These are phyloP conservation scores for Gloeopeniophorella convolvens DNA, from an alignment of 768 basidiomycete species.

Conservation along the genomic window DNA sequence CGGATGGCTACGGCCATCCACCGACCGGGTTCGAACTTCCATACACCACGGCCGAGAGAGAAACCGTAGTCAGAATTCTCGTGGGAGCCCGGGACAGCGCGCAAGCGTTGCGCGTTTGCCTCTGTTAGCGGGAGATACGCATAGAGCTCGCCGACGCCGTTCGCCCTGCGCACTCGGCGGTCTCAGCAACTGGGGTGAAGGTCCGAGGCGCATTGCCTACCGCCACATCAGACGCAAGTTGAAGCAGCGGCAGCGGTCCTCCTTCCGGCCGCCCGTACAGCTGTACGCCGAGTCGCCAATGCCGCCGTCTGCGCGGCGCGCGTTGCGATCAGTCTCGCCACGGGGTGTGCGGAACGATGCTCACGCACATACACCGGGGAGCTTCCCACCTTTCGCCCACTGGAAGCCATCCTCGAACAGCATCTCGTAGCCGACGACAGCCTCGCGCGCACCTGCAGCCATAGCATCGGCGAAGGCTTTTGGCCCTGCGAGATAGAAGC, in stretches of 20 bases:
- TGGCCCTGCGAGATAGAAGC: conserved; percentile 62
- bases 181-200: not conserved
- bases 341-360: no score
- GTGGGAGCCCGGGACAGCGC: conserved; percentile 44
- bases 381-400: conserved; percentile 70
- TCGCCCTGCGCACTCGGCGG: conserved; percentile 30
- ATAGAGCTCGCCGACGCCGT: conserved; percentile 59
- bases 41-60: conserved; percentile 62
- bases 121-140: conserved; percentile 54
- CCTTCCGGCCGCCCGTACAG: conserved; percentile 63
- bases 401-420: conserved; percentile 58
- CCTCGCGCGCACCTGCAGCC: conserved; percentile 41
- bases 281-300: conserved; percentile 50
- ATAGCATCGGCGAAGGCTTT: conserved; percentile 30
- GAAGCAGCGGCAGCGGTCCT: conserved; percentile 61
- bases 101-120: conserved; percentile 37
- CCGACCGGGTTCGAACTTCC: conserved; percentile 39
- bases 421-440: conserved; percentile 57
- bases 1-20: conserved; percentile 64
- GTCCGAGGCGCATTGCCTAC: no score
- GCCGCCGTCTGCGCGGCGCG: conserved; percentile 46
- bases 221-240: conserved; percentile 72
- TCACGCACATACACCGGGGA: conserved; percentile 67
- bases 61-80: conserved; percentile 55
- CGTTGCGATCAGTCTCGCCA: no score